Conservation (phyloP, 441 rosid species). For the Adansonia grandidieri region DNA sequence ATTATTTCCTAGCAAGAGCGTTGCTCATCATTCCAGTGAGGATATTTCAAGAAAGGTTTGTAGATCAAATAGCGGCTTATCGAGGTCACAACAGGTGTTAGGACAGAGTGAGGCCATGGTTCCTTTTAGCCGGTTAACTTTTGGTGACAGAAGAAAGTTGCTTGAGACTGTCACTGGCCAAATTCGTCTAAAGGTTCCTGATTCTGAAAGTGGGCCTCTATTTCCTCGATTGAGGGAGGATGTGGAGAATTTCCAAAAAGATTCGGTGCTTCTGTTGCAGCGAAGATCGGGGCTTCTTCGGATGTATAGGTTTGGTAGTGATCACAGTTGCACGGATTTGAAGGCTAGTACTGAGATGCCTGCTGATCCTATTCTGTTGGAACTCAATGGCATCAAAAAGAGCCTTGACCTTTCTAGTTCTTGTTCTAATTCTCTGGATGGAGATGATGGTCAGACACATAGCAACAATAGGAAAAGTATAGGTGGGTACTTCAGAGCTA, state of each 20-base stretch:
- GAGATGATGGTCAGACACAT: constrained; percentile 41
- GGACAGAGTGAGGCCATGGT: constrained; percentile 43
- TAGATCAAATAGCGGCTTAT: constrained; percentile 46
- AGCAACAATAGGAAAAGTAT: constrained; percentile 49
- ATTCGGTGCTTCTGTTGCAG: constrained; percentile 45
- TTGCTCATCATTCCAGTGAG: constrained; percentile 41
- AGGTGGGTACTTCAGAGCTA: constrained; percentile 48
- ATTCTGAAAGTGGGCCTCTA: constrained; percentile 46
- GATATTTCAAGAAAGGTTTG: constrained; percentile 38
- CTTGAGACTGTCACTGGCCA: constrained; percentile 59
- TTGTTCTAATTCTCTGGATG: constrained; percentile 32
- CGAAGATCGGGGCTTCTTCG: constrained; percentile 66
- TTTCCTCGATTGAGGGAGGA: constrained; percentile 59
- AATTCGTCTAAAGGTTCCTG: constrained; percentile 50
- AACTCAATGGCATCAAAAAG: constrained; percentile 50
- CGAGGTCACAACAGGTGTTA: constrained; percentile 36
- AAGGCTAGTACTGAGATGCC: constrained; percentile 40
- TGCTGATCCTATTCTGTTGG: constrained; percentile 49
- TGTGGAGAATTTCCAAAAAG: constrained; percentile 46
- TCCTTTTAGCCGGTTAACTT: constrained; percentile 63
- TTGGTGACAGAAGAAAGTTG: constrained; percentile 72
- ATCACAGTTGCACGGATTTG: constrained; percentile 43
- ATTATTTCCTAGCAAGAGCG: constrained; percentile 47
- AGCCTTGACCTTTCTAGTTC: constrained; percentile 43
- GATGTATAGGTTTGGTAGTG: constrained; percentile 47